Conservation (phyloP, 164 flowering plant species). For the Aristolochia californica region DNA sequence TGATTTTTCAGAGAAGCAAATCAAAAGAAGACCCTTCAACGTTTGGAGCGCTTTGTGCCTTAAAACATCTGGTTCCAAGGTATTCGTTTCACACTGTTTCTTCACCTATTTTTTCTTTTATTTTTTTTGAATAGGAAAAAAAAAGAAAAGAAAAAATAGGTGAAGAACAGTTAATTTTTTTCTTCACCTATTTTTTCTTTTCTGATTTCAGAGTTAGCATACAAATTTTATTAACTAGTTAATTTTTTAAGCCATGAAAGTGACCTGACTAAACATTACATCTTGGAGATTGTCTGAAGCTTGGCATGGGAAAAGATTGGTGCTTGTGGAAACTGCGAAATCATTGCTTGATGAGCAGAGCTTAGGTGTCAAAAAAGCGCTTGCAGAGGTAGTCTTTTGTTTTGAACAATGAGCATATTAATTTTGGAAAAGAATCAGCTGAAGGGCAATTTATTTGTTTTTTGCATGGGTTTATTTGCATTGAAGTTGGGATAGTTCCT, state of each 20-base stretch:
- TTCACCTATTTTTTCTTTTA: too few species aligned
- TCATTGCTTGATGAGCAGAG: conserved; percentile 67
- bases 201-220: too few species aligned
- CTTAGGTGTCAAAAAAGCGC: conserved; percentile 68
- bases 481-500: background rate
- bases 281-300: conserved; percentile 74
- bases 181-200: too few species aligned
- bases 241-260: background rate
- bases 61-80: conserved; percentile 97
- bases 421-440: too few species aligned
- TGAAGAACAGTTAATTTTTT: too few species aligned
- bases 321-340: conserved; percentile 72
- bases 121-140: too few species aligned
- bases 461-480: background rate
- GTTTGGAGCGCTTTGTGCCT: conserved; percentile 80
- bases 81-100: conserved; percentile 14
- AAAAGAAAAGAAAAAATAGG: too few species aligned
- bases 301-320: conserved; percentile 76
- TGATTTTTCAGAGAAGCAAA: conserved; percentile 61
- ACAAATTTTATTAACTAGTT: background rate
- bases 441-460: background rate
- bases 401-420: too few species aligned
- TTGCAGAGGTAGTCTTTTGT: conserved; percentile 56
- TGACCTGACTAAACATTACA: conserved; percentile 5
- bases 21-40: conserved; percentile 70